Evolutionary conservation across 495 filamentous ascomycete species (phyloP), one percentile per base, ranked within the genome.

Genomic region (Venustampulla echinocandica): DNA sequence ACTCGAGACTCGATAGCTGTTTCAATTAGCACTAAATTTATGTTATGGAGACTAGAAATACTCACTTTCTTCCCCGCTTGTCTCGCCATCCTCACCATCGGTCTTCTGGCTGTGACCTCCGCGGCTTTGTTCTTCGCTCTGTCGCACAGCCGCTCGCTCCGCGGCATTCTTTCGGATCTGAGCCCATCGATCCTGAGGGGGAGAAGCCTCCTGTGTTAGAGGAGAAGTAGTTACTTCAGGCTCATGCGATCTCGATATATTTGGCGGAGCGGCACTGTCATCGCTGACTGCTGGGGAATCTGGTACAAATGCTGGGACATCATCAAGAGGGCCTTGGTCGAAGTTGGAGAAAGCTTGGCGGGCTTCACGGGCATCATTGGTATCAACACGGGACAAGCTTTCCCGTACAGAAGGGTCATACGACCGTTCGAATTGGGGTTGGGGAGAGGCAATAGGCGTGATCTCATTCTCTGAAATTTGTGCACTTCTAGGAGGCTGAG

Each of bases 11-110:
- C 92, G 54, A 98, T 96, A 21, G 88, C 87, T 93, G 49, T 9
- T 55, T 71, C 57, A 71, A 63, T 47, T 9, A 34, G 11, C 10
- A 2, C 7, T 42, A 10, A 11, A 10, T 39, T 17, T 10, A 1
- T 18, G 11, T n/a, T n/a, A 28, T 7, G 10, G 28, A 4, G 7
- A 1, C 24, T 1, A 7, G 13, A 32, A 45, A 11, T 25, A 79
- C 87, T 79, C 75, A 88, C 89, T 95, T 71, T 98, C 92, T 75
- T 98, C 93, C 15, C 85, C 90, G 60, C 85, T 95, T 15, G 85
- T 92, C 49, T 94, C 84, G 17, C 78, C 87, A 57, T 94, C 88
- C 47, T 90, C 72, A 14, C 60, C 64, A 42, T 71, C 81, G 2
- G 76, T 77, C 40, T 74, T 73, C 50, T 68, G 65, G 55, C 69